Evolutionary conservation across 208 protist genomes (phyloP), one percentile per base, ranked within the genome.

Genomic region (Lotmaria passim): DNA sequence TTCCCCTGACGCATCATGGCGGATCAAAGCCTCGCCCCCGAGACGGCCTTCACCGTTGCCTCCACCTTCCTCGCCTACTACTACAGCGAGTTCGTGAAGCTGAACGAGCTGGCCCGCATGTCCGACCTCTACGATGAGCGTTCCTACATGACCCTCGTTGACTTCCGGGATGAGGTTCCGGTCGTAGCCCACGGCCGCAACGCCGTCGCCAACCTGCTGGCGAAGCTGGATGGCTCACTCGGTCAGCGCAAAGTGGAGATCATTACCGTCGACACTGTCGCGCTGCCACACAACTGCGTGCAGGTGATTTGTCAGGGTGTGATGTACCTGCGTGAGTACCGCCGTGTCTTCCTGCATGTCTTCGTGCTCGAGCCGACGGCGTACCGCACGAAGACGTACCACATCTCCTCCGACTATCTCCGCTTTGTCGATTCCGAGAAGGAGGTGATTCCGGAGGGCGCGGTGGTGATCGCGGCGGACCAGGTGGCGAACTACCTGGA

Each of bases 331-430:
- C 75, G 79, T 21, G 73, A 82, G 31, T 59, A 74, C 60, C 81
- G 83, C 60, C 77, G 79, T 15, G 75, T 75, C 21, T 93, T 93
- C 68, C 64, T 89, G 26, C 91, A 96, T 64, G 73, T 79, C 63
- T 96, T 94, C 67, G 83, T 93, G 41, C 80, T 96, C n/a, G 65
- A 82, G 38, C 91, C 91, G 21, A 93, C 88, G 14, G 64, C 58
- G 73, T 83, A 87, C 81, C 86, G 87, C 73, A 76, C 59, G 46
- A 85, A 84, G 74, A 93, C 91, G 12, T 94, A 88, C 77, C 79
- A 93, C 87, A 92, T 96, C 56, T 83, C 79, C 51, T 83, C 80
- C 26, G 91, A 96, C 65, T 93, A 90, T 71, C 75, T 94, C 33
- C 88, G 91, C 67, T 87, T 94, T 62, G 71, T 93, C 21, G 72